phyloP scores from a whole-genome alignment of 2,329 filamentous ascomycete species.

The Hortaea sp. region DNA sequence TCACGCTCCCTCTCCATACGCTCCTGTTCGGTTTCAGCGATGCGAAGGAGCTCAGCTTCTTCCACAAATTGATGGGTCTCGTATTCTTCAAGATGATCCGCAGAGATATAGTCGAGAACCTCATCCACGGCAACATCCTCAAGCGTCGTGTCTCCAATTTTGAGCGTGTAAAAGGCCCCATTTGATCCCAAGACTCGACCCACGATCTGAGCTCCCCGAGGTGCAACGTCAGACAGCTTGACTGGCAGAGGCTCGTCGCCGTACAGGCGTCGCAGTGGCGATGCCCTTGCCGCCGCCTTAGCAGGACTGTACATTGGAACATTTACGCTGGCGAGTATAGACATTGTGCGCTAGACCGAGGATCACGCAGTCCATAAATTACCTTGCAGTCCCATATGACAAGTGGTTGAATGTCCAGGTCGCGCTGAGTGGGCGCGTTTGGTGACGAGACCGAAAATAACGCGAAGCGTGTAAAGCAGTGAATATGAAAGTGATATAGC shows the following conservation, averaged over 20 bases:
- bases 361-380: too few species aligned
- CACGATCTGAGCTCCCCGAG: constrained; percentile 17
- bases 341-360: not conserved
- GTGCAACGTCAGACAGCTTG: constrained; percentile 16
- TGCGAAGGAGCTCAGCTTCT: constrained; percentile 13
- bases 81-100: constrained; percentile 24
- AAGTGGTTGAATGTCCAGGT: too few species aligned
- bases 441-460: too few species aligned
- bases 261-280: not conserved
- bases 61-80: constrained; percentile 23
- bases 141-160: constrained; percentile 17
- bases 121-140: constrained; percentile 19
- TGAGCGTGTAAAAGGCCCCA: constrained; percentile 18
- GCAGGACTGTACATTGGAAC: constrained; percentile 1
- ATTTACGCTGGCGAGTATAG: not conserved
- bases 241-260: constrained; percentile 12
- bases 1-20: not conserved
- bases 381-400: too few species aligned
- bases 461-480: too few species aligned
- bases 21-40: constrained; percentile 14
- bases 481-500: too few species aligned
- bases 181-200: constrained; percentile 12
- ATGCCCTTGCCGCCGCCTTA: not conserved
- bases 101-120: constrained; percentile 24
- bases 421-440: too few species aligned